A percentile compares a stretch with the other conserved stretches of the same genome.
phyloP scores from a whole-genome alignment of 2,329 filamentous ascomycete species.

The Verticillium zaregamsianum region DNA sequence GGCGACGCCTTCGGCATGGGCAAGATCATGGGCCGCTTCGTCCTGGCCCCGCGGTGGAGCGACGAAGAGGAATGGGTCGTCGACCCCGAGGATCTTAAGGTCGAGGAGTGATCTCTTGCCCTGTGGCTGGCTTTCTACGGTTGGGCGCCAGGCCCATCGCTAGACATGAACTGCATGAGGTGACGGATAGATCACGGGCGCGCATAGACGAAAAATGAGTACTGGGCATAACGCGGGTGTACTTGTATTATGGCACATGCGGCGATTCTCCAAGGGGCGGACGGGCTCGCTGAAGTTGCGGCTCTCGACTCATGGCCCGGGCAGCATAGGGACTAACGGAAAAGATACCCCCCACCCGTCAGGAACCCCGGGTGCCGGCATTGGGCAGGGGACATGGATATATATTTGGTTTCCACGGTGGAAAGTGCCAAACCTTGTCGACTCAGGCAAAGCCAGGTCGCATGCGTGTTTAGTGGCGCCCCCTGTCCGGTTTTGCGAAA shows the following conservation, averaged over 20 bases:
- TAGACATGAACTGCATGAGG: not conserved
- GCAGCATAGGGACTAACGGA: not conserved
- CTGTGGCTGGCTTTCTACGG: not conserved
- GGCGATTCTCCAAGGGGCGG: not conserved
- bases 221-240: not conserved
- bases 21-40: slow-evolving; percentile 58
- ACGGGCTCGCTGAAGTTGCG: not conserved
- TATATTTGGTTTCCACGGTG: no score
- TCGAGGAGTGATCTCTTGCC: not conserved
- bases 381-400: no score
- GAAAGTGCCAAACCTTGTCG: no score
- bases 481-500: no score
- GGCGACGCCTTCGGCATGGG: slow-evolving; percentile 59
- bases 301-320: not conserved
- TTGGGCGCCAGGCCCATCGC: not conserved
- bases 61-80: slow-evolving; percentile 55
- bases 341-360: not conserved
- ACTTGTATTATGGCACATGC: not conserved
- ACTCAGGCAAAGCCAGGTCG: no score
- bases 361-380: no score
- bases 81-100: slow-evolving; percentile 27
- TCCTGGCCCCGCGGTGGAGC: slow-evolving; percentile 53
- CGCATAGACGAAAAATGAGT: not conserved
- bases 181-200: not conserved
- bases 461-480: no score